Evolutionary conservation across 768 basidiomycete genomes (phyloP).

Genomic region (Suillus discolor): DNA sequence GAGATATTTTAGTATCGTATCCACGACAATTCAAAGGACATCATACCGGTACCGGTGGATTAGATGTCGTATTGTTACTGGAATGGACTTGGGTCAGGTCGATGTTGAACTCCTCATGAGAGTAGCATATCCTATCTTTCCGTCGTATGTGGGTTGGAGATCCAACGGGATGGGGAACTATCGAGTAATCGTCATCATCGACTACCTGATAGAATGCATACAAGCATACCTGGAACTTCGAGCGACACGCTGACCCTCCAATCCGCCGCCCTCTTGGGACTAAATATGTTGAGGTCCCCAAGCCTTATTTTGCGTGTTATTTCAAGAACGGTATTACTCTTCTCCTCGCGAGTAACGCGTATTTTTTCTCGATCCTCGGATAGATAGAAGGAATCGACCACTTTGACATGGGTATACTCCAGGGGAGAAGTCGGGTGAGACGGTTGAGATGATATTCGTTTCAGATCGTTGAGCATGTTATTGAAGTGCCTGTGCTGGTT

Average conservation of each 20-base stretch:
- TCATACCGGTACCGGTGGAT: constrained; percentile 47
- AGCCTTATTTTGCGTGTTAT: constrained; percentile 81
- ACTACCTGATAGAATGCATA: constrained; percentile 5
- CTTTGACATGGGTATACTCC: constrained; percentile 73
- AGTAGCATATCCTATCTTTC: constrained; percentile 93
- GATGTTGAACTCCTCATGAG: constrained; percentile 90
- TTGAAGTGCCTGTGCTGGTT: constrained; percentile 89
- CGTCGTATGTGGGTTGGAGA: constrained; percentile 59
- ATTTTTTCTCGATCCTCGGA: constrained; percentile 58
- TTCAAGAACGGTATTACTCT: constrained; percentile 62
- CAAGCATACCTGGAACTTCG: constrained; percentile 79
- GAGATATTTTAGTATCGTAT: neutral
- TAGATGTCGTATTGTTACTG: constrained; percentile 38
- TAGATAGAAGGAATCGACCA: constrained; percentile 79
- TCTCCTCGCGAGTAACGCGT: constrained; percentile 84
- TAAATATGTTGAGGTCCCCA: constrained; percentile 85
- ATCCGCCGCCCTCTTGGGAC: constrained; percentile 81
- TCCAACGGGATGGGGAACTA: constrained; percentile 72
- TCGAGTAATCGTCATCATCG: neutral
- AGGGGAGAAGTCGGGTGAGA: constrained; percentile 59
- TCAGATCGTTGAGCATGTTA: constrained; percentile 80
- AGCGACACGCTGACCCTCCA: constrained; percentile 92
- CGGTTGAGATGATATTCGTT: constrained; percentile 54
- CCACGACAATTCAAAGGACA: neutral
- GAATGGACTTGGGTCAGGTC: constrained; percentile 93